phyloP scores from a whole-genome alignment of 73 alveolate genomes.

The Paramecium biaurelia region DNA sequence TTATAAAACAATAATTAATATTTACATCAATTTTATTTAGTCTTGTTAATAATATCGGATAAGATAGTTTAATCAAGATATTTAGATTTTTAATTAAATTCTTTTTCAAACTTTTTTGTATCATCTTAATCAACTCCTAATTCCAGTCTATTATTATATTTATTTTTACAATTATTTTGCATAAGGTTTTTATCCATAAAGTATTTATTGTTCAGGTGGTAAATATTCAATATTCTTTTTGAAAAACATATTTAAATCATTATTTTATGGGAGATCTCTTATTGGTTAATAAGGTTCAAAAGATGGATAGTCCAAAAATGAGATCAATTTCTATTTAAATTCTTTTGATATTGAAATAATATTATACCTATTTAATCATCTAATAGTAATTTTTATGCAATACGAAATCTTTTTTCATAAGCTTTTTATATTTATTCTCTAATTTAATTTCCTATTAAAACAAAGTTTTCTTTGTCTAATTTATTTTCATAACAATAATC shows the following conservation, averaged over 20 bases:
- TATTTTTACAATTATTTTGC: background rate
- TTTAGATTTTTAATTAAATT: background rate
- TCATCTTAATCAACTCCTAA: conserved; percentile 34
- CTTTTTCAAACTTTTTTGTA: conserved; percentile 21
- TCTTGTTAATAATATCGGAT: background rate
- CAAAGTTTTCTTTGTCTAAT: background rate
- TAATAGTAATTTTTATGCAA: background rate
- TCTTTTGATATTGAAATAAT: background rate
- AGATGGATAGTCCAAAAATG: conserved; percentile 4
- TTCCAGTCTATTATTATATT: background rate
- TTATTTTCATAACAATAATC: conserved; percentile 32
- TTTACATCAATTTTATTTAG: conserved; percentile 19
- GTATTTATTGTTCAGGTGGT: background rate
- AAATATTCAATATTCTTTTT: conserved; percentile 12
- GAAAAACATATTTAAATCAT: background rate
- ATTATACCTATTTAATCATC: background rate
- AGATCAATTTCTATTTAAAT: background rate
- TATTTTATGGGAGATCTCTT: background rate
- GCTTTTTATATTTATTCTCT: conserved; percentile 30
- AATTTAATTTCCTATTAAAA: conserved; percentile 19
- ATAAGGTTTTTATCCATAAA: conserved; percentile 31
- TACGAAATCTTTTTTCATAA: background rate
- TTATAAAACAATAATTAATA: background rate
- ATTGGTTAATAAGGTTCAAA: conserved; percentile 21
- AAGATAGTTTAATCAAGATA: background rate